Evolutionary conservation across 164 flowering plant genomes (phyloP).

Genomic region (Protea cynaroides): DNA sequence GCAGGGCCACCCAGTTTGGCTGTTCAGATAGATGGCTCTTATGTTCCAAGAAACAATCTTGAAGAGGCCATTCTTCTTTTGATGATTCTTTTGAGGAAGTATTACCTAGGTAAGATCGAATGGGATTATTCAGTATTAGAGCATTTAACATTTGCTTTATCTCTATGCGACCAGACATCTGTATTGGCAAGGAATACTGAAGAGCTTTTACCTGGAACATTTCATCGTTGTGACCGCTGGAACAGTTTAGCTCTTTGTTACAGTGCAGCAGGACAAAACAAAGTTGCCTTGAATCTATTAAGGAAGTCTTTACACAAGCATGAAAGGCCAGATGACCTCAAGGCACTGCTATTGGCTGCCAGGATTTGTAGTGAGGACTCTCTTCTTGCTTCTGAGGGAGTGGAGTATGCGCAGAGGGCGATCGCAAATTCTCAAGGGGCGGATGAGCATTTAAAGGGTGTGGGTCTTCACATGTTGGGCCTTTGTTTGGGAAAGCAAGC

Average conservation of each 20-base stretch:
- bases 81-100: conserved; percentile 77
- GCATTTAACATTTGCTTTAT: conserved; percentile 79
- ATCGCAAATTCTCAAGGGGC: conserved; percentile 38
- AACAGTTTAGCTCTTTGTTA: conserved; percentile 69
- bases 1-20: conserved; percentile 77
- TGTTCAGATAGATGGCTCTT: conserved; percentile 67
- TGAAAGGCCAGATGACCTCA: conserved; percentile 65
- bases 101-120: conserved; percentile 47
- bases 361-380: conserved; percentile 73
- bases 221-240: conserved; percentile 77
- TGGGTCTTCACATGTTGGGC: conserved; percentile 66
- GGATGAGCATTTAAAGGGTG: conserved; percentile 41
- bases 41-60: conserved; percentile 75
- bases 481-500: conserved; percentile 83
- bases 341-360: conserved; percentile 65
- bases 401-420: conserved; percentile 67
- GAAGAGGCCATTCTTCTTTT: conserved; percentile 88
- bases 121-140: conserved; percentile 92
- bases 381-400: conserved; percentile 78
- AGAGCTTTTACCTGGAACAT: conserved; percentile 76
- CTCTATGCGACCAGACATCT: conserved; percentile 69
- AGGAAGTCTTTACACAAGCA: conserved; percentile 70
- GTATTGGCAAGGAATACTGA: conserved; percentile 69
- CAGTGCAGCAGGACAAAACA: conserved; percentile 57
- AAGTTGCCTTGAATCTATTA: conserved; percentile 63